Evolutionary conservation across 371 early-diverging fungal genomes (phyloP).

Genomic region (Syncephalis plumigaleata): DNA sequence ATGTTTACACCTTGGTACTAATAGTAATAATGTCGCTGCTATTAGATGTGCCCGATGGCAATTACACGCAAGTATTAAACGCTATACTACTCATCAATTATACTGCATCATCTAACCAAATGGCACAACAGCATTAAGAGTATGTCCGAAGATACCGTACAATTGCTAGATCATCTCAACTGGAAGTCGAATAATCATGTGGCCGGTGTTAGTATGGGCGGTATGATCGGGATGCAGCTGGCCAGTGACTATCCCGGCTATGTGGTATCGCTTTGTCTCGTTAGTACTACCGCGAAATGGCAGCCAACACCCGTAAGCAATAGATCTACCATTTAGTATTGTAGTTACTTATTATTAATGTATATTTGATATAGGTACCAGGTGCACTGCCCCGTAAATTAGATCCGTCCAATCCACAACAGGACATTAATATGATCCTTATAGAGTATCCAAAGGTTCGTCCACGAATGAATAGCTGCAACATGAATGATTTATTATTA

Average conservation of each 20-base stretch:
- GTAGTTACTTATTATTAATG: background rate
- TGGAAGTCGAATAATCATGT: background rate
- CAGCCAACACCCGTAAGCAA: constrained; percentile 20
- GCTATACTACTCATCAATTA: background rate
- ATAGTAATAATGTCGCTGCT: background rate
- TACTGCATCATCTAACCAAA: background rate
- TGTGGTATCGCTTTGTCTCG: constrained; percentile 2
- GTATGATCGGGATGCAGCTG: background rate
- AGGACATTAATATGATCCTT: no score
- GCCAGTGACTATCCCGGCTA: background rate
- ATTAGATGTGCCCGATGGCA: background rate
- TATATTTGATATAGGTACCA: background rate
- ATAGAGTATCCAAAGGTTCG: no score
- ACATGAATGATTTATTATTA: no score
- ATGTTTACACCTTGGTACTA: background rate
- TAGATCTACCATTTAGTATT: constrained; percentile 10
- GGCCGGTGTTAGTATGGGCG: background rate
- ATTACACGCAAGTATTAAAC: background rate
- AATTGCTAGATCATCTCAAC: background rate
- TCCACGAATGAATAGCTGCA: no score
- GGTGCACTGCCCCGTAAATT: background rate
- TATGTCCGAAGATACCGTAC: background rate
- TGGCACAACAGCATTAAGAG: no score
- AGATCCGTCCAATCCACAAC: no score
- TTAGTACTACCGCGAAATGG: constrained; percentile 15